Base-by-base conservation (phyloP, 1,284 basidiomycete genomes). In the Ceratobasidium papillatum region DNA sequence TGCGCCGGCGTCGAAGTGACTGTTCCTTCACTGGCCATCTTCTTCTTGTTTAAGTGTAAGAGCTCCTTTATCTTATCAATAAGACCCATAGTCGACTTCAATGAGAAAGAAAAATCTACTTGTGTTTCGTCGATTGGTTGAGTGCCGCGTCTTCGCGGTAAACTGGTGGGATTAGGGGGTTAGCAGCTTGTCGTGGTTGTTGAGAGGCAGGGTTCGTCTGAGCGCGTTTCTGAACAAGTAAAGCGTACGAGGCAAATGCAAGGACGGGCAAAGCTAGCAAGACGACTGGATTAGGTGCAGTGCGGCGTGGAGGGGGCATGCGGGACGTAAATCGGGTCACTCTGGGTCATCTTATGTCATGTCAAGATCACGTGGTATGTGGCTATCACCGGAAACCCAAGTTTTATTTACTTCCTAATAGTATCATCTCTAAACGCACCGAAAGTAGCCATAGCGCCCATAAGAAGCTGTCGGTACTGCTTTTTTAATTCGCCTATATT, bases 81-180 rank as follows among this genome's bases (percentile, higher is more conserved):
- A 76, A 87, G 80, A 74, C 84, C 80, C 80, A 80, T 87, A 80
- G 81, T 85, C 85, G 76, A 54, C 30, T 43, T 22, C 27, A 47
- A 36, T 32, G 1, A 32, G n/a, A 30, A 25, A 56, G 49, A 45
- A 41, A 41, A 22, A 47, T 0, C 41, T 61, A 61, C 34, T 51
- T 47, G 32, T 32, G 43, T 56, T 47, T 59, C 12, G 47, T 41
- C n/a, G 56, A 32, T 30, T 56, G 51, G 49, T 65, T 43, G 30
- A 22, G 14, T 7, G 72, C 43, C 49, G 49, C 27, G 51, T 64
- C 30, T 30, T 68, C 64, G 36, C 82, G 82, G 79, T 87, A 88
- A 66, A 86, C 84, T 30, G 90, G 88, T 52, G 90, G 90, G 74
- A 89, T 83, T 76, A 91, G 87, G 49, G 90, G 90, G 78, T 89